phyloP scores from a whole-genome alignment of 108 stramenopile species.

The Fragilariopsis cylindrus region DNA sequence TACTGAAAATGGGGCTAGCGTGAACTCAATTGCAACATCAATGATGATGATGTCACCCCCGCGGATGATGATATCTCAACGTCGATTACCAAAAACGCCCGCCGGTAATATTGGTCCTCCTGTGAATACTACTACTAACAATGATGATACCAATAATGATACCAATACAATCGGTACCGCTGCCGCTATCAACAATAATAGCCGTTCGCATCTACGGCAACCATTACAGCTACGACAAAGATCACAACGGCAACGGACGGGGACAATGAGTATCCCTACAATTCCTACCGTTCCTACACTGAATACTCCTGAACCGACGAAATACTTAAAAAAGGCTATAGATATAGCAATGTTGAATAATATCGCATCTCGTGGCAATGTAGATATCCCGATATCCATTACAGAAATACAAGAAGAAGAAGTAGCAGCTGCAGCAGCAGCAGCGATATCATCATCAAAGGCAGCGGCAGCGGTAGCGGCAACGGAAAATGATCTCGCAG shows the following conservation, averaged over 20 bases:
- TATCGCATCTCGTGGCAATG: no score
- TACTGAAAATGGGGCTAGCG: no score
- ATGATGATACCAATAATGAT: no score
- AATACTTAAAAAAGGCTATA: no score
- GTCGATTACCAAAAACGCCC: neutral
- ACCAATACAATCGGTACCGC: no score
- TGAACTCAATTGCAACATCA: neutral
- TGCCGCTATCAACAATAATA: no score
- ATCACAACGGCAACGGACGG: neutral
- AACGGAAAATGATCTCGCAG: no score
- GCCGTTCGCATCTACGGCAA: neutral
- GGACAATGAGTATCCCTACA: neutral
- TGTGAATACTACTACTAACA: neutral
- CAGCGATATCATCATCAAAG: no score
- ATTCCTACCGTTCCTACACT: conserved; percentile 8
- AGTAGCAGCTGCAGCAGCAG: no score
- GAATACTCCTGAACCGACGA: conserved; percentile 6
- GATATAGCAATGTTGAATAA: no score
- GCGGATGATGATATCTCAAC: neutral
- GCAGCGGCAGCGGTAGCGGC: no score
- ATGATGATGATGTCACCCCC: neutral
- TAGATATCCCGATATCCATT: neutral
- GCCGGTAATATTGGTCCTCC: neutral
- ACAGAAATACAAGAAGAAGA: no score
- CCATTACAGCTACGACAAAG: neutral